Evolutionary conservation across 1,284 basidiomycete species (phyloP), one percentile per base, ranked within the genome.

Genomic region (Rhodotorula glutinis): DNA sequence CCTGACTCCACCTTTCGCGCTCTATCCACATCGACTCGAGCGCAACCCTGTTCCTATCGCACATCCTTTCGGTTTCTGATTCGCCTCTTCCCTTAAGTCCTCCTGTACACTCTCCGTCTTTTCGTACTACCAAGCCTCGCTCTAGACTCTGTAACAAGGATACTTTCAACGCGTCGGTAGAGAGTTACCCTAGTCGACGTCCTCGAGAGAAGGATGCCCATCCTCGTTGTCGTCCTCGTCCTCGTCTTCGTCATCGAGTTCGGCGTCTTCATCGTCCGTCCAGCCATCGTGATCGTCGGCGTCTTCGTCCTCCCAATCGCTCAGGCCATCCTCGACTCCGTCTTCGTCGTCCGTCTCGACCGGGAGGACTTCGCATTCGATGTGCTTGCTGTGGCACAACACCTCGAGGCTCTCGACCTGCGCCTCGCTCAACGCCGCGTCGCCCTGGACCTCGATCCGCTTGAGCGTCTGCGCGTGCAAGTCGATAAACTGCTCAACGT

Each of bases 371-470:
- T 61, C 66, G 56, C 41, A 59, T 23, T 58, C 64, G 29, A 69
- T 58, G 46, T 62, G 61, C 56, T 63, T 72, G 27, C 65, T 64
- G 46, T 69, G 64, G 41, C 70, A 72, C 3, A 62, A 47, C 46
- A 72, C 64, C 57, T 72, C 67, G 41, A 72, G 41, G 40, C 70
- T 67, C 62, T 72, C 70, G 40, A 72, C 41, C 62, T 69, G 67
- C 30, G 57, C 67, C 30, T 60, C 62, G 23, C 55, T 65, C 19
- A 72, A 51, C 19, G 65, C 58, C 16, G 58, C 61, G 16, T 64
- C 65, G 16, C 43, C 29, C 4, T 25, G 30, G 4, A 69, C 38
- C 19, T 59, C 61, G 47, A 72, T 25, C 30, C 60, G 54, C 27
- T 54, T 49, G 19, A 72, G 54, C 29, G 64, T 66, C 40, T 11